These are phyloP conservation scores for Kalmusia sp. DNA, from an alignment of 2,329 filamentous ascomycete genomes.

Conservation along the genomic window DNA sequence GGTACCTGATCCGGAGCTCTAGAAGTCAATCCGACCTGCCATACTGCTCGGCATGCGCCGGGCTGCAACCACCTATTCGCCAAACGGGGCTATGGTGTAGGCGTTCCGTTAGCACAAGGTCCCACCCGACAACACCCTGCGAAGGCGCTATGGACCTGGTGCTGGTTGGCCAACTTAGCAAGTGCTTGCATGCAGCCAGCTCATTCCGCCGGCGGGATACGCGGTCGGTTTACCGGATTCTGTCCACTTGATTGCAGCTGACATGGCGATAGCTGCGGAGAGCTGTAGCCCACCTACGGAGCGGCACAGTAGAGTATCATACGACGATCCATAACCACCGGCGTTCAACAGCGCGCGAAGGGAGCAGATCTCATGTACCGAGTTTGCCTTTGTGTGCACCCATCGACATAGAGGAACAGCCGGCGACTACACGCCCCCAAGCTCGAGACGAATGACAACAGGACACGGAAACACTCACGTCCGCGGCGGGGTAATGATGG, in stretches of 20 bases:
- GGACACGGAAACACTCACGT: slow-evolving; percentile 18
- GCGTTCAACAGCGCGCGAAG: not conserved
- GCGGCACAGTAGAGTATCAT: not conserved
- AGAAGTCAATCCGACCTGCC: slow-evolving; percentile 1
- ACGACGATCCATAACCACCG: not conserved
- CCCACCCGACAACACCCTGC: slow-evolving; percentile 21
- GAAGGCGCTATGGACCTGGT: slow-evolving; percentile 23
- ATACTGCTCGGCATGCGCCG: slow-evolving; percentile 11
- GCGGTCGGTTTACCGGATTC: slow-evolving; percentile 20
- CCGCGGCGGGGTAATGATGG: slow-evolving; percentile 36
- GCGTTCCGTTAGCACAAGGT: slow-evolving; percentile 27
- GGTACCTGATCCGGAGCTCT: not conserved
- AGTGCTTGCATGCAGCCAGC: slow-evolving; percentile 24
- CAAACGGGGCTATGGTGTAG: slow-evolving; percentile 12
- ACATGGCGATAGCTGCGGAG: slow-evolving; percentile 20
- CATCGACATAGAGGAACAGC: not conserved
- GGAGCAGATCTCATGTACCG: not conserved
- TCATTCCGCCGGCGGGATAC: slow-evolving; percentile 23
- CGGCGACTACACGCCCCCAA: not conserved
- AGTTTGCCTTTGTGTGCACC: not conserved
- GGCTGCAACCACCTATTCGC: slow-evolving; percentile 9
- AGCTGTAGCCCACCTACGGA: not conserved
- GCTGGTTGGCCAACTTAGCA: slow-evolving; percentile 26
- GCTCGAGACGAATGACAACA: not conserved
- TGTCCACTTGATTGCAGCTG: slow-evolving; percentile 24